Conservation (phyloP, 2,329 filamentous ascomycete species). For the Beauveria bassiana region DNA sequence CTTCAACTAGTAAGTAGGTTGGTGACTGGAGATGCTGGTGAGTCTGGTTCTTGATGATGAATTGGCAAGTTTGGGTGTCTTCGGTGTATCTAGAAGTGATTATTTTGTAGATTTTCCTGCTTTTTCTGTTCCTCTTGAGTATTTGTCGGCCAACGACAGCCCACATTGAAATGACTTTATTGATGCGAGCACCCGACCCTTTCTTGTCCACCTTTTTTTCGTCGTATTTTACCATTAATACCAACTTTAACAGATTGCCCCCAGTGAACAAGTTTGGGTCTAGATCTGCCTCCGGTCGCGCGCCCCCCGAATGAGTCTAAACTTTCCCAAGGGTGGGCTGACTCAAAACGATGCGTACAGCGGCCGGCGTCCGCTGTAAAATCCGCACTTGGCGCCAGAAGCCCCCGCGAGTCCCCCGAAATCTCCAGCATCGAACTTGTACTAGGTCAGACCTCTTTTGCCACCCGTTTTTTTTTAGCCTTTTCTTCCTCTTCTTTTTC, state of each 20-base stretch:
- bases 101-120: too few relatives aligned
- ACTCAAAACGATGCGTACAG: not conserved
- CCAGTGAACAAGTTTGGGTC: too few relatives aligned
- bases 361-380: not conserved
- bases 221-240: too few relatives aligned
- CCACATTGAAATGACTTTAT: too few relatives aligned
- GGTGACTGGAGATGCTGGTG: not conserved
- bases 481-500: slow-evolving; percentile 7
- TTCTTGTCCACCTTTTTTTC: too few relatives aligned
- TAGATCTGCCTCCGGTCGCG: not conserved
- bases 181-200: too few relatives aligned
- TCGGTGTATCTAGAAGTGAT: too few relatives aligned
- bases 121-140: too few relatives aligned
- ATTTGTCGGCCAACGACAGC: too few relatives aligned
- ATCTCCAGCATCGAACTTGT: not conserved
- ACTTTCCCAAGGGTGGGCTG: not conserved
- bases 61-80: not conserved
- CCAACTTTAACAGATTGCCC: too few relatives aligned
- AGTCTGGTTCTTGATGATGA: not conserved
- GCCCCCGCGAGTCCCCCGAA: not conserved
- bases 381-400: not conserved
- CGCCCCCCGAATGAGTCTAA: not conserved
- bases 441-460: not conserved
- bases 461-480: slow-evolving; percentile 6
- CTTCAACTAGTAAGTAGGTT: not conserved